These are phyloP conservation scores for Aspergillus ruber DNA, from an alignment of 2,329 filamentous ascomycete genomes.

Conservation along the genomic window DNA sequence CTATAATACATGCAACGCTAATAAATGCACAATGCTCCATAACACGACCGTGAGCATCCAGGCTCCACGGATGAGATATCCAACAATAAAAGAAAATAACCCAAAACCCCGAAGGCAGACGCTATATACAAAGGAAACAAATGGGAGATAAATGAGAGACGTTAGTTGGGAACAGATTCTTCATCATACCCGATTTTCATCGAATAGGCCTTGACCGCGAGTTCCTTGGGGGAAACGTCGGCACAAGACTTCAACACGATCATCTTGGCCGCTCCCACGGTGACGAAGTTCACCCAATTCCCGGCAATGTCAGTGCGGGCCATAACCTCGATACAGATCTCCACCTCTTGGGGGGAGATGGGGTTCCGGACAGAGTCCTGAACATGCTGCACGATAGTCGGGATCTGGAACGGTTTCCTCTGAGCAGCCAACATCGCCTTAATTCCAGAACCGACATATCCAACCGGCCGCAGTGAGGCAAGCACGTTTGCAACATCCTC, in stretches of 20 bases:
- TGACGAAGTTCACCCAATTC: constrained; percentile 45
- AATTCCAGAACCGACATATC: constrained; percentile 25
- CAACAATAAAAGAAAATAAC: background rate
- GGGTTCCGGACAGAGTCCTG: constrained; percentile 57
- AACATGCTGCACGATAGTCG: constrained; percentile 57
- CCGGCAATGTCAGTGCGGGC: constrained; percentile 42
- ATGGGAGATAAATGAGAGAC: background rate
- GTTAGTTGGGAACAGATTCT: constrained; percentile 6
- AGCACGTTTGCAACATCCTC: constrained; percentile 64
- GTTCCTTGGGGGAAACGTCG: constrained; percentile 30
- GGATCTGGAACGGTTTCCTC: constrained; percentile 61
- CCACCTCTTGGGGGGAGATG: constrained; percentile 44
- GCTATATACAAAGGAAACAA: background rate
- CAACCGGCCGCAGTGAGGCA: constrained; percentile 50
- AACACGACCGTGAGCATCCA: constrained; percentile 20
- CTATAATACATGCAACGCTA: constrained; percentile 11
- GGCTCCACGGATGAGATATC: constrained; percentile 10
- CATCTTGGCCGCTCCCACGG: constrained; percentile 39
- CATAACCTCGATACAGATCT: constrained; percentile 43
- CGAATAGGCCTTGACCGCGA: constrained; percentile 25
- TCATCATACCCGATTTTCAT: constrained; percentile 24
- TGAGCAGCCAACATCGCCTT: constrained; percentile 31
- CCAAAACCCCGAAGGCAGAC: background rate
- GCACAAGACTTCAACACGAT: constrained; percentile 41
- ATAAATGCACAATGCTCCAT: constrained; percentile 18